Conservation (phyloP, 1,139 yeast species). For the Kurtzmaniella quercitrusa region DNA sequence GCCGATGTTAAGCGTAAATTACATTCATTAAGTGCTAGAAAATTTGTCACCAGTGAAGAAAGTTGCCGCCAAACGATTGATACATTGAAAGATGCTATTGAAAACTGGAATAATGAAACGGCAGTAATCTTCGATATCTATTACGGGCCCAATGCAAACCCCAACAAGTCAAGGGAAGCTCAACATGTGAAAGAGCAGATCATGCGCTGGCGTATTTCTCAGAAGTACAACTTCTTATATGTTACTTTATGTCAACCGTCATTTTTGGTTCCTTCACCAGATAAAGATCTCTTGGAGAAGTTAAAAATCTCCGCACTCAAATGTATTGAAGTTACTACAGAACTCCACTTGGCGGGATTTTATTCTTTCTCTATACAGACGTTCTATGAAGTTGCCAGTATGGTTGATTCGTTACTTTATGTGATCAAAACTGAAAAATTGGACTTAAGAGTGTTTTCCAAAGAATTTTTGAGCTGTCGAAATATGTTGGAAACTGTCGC, state of each 20-base stretch:
- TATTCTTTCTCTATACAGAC: not conserved
- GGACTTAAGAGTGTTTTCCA: not conserved
- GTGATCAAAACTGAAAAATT: not conserved
- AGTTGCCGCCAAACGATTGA: not conserved
- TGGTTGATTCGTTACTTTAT: not conserved
- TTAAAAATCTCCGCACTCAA: not conserved
- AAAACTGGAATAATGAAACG: not conserved
- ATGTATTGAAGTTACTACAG: not conserved
- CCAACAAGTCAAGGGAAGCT: not conserved
- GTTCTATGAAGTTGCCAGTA: not conserved
- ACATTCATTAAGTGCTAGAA: not conserved
- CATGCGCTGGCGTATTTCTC: not conserved
- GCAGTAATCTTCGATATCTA: not conserved
- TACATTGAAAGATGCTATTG: not conserved
- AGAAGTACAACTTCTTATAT: not conserved
- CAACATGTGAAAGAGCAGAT: not conserved
- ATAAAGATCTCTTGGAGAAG: not conserved
- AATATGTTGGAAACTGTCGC: not conserved
- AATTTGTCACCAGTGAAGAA: not conserved
- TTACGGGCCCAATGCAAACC: not conserved
- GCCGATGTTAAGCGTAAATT: not conserved
- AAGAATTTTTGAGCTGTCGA: not conserved
- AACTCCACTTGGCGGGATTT: not conserved
- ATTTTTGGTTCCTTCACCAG: not conserved
- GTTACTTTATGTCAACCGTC: not conserved